Base-by-base conservation (phyloP, 2,329 filamentous ascomycete genomes). In the Colletotrichum higginsianum region DNA sequence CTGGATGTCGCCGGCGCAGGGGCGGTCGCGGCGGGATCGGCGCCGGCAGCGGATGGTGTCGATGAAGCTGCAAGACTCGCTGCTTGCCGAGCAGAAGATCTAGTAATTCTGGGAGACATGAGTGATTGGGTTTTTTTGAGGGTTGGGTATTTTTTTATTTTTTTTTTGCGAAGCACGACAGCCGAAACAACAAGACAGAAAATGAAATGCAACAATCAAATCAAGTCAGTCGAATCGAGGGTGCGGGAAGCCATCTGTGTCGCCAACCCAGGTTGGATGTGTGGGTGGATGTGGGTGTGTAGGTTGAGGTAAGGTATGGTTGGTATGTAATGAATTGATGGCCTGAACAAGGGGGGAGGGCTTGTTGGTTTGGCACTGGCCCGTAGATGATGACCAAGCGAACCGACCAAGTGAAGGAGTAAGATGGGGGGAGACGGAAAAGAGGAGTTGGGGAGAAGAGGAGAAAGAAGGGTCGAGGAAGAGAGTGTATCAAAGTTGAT, bases 41-140 rank as follows among this genome's bases (percentile, higher is more conserved):
- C 79, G 76, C 80, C 76, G 66, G 84, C 80, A 75, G 81, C 77
- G 74, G 82, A 75, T 77, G 82, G 78, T 74, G 80, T 82, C 57
- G 85, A 81, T 78, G 85, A 84, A 77, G 84, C 85, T 84, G 85
- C 84, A 80, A 86, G 86, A 80, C 83, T 90, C 81, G 94, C 93
- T 86, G 94, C 94, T 90, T 94, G 92, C 88, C 95, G 95, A 86
- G 95, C 93, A 84, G 95, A 93, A 80, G 95, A 96, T 87, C 96
- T 94, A 88, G 96, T 98, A 80, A 96, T 92, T 94, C 95, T 98
- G 90, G 91, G 87, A 90, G 94, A 94, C 95, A 98, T 98, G 91
- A 96, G 94, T 92, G 81, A 82, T 80, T 79, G 75, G 75, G 68
- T 78, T 38, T 38, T 35, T 38, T 35, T 35, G 26, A 1, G 3